Percentiles rank a stretch among this genome's conserved stretches.
phyloP scores from a whole-genome alignment of 2,329 filamentous ascomycete species.

The Orbilia javanica region DNA sequence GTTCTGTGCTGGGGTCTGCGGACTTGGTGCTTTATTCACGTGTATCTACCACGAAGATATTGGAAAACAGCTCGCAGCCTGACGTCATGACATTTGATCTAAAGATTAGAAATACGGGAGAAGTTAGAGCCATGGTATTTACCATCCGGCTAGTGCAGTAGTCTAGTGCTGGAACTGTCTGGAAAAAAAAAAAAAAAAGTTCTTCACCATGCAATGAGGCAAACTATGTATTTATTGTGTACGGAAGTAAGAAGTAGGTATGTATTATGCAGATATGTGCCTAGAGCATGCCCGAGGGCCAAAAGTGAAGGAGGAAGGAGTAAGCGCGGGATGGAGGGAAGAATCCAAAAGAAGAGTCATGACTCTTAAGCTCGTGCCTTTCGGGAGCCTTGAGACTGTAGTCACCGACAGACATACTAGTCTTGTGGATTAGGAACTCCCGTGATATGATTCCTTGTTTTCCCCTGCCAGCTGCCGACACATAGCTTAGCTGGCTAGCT shows the following conservation, averaged over 20 bases:
- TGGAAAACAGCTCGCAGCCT: too few species aligned
- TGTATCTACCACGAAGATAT: neutral
- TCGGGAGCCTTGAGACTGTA: slow-evolving; percentile 3
- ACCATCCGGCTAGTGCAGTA: too few species aligned
- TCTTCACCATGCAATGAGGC: too few species aligned
- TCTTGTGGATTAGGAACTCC: neutral
- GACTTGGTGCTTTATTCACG: neutral
- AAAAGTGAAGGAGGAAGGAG: slow-evolving; percentile 8
- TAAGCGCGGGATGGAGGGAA: slow-evolving; percentile 6
- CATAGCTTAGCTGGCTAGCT: too few species aligned
- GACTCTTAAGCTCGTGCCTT: slow-evolving; percentile 49
- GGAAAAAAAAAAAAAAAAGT: too few species aligned
- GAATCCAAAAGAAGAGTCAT: slow-evolving; percentile 26
- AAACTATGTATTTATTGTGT: too few species aligned
- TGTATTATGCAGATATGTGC: neutral
- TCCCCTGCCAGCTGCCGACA: slow-evolving; percentile 1
- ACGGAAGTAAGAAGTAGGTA: too few species aligned
- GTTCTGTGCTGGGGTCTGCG: neutral
- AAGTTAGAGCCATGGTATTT: too few species aligned
- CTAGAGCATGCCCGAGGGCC: neutral
- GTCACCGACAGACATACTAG: slow-evolving; percentile 19
- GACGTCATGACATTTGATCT: too few species aligned
- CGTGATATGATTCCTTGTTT: slow-evolving; percentile 13
- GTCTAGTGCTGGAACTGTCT: neutral
- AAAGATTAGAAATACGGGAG: too few species aligned